These are phyloP conservation scores for Penicillium egyptiacum DNA, from an alignment of 495 filamentous ascomycete genomes.

Conservation along the genomic window DNA sequence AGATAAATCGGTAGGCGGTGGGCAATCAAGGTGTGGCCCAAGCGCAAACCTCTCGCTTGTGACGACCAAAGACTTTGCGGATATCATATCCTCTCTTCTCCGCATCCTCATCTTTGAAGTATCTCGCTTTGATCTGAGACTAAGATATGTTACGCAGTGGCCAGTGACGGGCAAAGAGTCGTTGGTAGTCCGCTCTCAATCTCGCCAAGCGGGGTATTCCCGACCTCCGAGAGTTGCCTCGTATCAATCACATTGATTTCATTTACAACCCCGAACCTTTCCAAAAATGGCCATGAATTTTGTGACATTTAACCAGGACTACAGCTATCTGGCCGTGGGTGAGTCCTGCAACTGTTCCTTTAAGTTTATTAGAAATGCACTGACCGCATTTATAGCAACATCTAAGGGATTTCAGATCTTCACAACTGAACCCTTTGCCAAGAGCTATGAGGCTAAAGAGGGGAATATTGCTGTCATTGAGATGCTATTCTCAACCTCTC, in stretches of 20 bases:
- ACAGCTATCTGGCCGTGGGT: constrained; percentile 94
- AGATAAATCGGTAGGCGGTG: constrained; percentile 24
- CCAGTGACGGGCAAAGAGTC: constrained; percentile 27
- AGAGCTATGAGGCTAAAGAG: constrained; percentile 88
- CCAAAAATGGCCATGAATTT: constrained; percentile 80
- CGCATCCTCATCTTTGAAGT: constrained; percentile 1
- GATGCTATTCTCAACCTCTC: constrained; percentile 99
- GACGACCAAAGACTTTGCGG: constrained; percentile 33
- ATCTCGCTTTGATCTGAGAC: neutral
- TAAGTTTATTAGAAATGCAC: constrained; percentile 10
- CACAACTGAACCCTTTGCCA: constrained; percentile 91
- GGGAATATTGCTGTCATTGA: constrained; percentile 93
- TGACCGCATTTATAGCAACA: constrained; percentile 60
- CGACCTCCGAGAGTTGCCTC: constrained; percentile 18
- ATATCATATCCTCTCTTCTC: constrained; percentile 25
- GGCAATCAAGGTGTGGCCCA: constrained; percentile 47
- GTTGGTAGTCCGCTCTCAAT: constrained; percentile 17
- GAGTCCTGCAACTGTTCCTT: constrained; percentile 25
- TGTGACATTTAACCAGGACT: constrained; percentile 98
- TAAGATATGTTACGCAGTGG: constrained; percentile 19
- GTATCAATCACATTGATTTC: constrained; percentile 14
- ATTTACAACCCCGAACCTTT: constrained; percentile 1
- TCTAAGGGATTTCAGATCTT: constrained; percentile 92
- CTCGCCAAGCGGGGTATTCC: constrained; percentile 26
- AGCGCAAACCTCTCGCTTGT: constrained; percentile 41